Evolutionary conservation across 306 rosid genomes (phyloP), one percentile per base, ranked within the genome.

Genomic region (Datisca glomerata): DNA sequence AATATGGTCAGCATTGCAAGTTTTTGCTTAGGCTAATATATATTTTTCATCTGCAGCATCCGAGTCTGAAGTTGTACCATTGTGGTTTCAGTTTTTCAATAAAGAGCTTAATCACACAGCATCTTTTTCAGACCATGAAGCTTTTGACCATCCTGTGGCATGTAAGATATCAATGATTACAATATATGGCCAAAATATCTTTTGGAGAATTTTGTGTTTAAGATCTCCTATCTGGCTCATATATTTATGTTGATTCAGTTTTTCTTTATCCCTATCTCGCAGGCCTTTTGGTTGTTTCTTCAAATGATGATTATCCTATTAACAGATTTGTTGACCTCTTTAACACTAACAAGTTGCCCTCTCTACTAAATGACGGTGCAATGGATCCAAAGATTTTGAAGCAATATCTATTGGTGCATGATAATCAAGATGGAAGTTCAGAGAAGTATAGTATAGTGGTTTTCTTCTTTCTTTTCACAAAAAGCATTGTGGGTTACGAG

Each of bases 141-240:
- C 94, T 68, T 84, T 89, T 80, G 98, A 89, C 63, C 94, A 89
- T 78, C 98, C 98, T 9, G 93, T 89, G 80, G 83, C 83, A 70
- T 89, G 98, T 84, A 73, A 74, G 83, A 56, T 59, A 47, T 63
- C 65, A 28, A 31, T 31, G 9, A 31, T 37, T 13, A 37, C 8
- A 37, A 12, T 35, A 35, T 10, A 13, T 11, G n/a, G n/a, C n/a
- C n/a, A n/a, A n/a, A n/a, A n/a, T n/a, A n/a, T n/a, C n/a, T 18
- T 31, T 12, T 19, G 28, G 22, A 47, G 19, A 20, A 19, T 47
- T 31, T 21, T 46, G 24, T 15, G 43, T 39, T 10, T 13, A 39
- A 18, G 16, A 13, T 39, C 44, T 40, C 12, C 14, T 10, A 11
- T 8, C 20, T 40, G n/a, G 44, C 20, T 40, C 3, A 17, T 17